Conservation (phyloP, 495 filamentous ascomycete species). For the Neurospora africana region DNA sequence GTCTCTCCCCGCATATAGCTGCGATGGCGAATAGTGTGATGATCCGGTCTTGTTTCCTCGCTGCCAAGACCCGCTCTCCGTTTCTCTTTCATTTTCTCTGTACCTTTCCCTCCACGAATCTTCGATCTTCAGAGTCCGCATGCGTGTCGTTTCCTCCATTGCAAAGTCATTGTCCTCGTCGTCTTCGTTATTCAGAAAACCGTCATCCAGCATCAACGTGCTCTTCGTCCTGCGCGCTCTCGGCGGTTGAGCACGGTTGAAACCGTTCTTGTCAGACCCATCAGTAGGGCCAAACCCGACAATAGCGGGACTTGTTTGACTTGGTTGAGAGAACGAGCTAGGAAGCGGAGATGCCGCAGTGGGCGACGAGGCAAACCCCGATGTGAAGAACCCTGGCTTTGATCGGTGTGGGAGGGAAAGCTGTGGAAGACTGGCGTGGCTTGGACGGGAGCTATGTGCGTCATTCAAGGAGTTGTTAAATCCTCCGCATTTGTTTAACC, state of each 20-base stretch:
- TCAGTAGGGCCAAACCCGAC: not conserved
- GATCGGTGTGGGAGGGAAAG: slow-evolving; percentile 39
- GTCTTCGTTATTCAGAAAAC: slow-evolving; percentile 29
- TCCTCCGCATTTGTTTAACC: slow-evolving; percentile 51
- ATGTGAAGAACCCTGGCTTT: slow-evolving; percentile 30
- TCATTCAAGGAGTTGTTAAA: slow-evolving; percentile 44
- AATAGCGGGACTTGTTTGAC: not conserved
- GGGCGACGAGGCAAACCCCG: slow-evolving; percentile 37
- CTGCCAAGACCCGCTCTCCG: slow-evolving; percentile 1
- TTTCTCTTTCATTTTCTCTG: slow-evolving; percentile 10
- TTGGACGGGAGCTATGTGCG: slow-evolving; percentile 29
- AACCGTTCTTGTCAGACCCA: slow-evolving; percentile 26
- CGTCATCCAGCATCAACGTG: slow-evolving; percentile 27
- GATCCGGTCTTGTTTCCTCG: not conserved
- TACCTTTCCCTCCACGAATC: slow-evolving; percentile 26
- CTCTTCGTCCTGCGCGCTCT: slow-evolving; percentile 47
- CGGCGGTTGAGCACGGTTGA: slow-evolving; percentile 48
- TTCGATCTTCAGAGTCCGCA: slow-evolving; percentile 52
- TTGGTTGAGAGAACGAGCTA: slow-evolving; percentile 16
- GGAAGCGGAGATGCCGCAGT: slow-evolving; percentile 31
- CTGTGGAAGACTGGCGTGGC: slow-evolving; percentile 36
- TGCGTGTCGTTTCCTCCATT: slow-evolving; percentile 52
- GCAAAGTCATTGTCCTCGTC: slow-evolving; percentile 55
- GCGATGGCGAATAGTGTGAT: slow-evolving; percentile 12
- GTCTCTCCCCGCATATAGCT: slow-evolving; percentile 18